Evolutionary conservation across 805 yeast genomes (phyloP).

Genomic region (Sugiyamaella floridensis): DNA sequence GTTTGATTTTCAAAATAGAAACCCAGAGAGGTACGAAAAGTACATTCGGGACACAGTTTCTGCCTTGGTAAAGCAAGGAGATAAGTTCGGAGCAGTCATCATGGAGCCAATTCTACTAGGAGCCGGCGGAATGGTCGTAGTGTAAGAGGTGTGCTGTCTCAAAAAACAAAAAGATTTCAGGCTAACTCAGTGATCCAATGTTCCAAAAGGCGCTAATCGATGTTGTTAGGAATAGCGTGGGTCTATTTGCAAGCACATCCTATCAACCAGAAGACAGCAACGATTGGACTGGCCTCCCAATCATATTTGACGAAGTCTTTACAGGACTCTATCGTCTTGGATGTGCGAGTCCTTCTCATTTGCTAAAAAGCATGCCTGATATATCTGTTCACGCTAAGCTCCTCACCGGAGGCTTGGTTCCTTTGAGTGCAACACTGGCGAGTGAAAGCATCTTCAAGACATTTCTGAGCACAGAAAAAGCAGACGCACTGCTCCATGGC

Average conservation of each 20-base stretch:
- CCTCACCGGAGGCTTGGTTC: slow-evolving; percentile 24
- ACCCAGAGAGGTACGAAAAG: slow-evolving; percentile 6
- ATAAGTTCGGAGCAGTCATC: slow-evolving; percentile 23
- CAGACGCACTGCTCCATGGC: slow-evolving; percentile 24
- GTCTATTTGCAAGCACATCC: slow-evolving; percentile 7
- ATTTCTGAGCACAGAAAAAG: slow-evolving; percentile 19
- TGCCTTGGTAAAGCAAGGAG: slow-evolving; percentile 11
- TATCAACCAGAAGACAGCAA: neutral
- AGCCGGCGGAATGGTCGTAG: slow-evolving; percentile 25
- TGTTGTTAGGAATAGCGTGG: slow-evolving; percentile 13
- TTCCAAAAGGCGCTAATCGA: slow-evolving; percentile 21
- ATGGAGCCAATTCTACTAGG: slow-evolving; percentile 24
- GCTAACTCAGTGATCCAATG: slow-evolving; percentile 16
- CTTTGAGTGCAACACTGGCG: slow-evolving; percentile 21
- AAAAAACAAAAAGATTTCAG: neutral
- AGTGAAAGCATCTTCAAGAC: slow-evolving; percentile 20
- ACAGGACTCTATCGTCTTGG: slow-evolving; percentile 25
- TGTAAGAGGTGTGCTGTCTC: slow-evolving; percentile 9
- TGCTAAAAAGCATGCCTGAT: slow-evolving; percentile 20
- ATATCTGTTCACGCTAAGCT: slow-evolving; percentile 24
- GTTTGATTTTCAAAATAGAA: slow-evolving; percentile 12
- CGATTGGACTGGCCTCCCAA: slow-evolving; percentile 22
- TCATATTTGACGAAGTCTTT: slow-evolving; percentile 24
- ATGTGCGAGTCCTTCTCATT: slow-evolving; percentile 12
- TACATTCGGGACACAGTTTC: slow-evolving; percentile 13